Evolutionary conservation across 352 stramenopile genomes (phyloP), one percentile per base, ranked within the genome.

Genomic region (Globisporangium emineosum): DNA sequence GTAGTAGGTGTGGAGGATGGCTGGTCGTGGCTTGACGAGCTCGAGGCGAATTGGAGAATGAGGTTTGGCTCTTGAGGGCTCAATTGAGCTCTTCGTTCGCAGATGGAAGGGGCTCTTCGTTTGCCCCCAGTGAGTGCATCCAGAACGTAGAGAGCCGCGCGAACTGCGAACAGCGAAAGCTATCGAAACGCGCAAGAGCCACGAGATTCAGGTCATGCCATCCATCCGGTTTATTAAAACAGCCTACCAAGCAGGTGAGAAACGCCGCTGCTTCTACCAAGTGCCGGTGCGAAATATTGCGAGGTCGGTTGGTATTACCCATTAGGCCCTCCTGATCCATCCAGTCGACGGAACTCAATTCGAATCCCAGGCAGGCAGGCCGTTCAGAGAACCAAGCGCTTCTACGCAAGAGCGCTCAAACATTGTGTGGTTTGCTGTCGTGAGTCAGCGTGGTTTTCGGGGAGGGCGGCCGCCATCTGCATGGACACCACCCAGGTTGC

Each of bases 401-500:
- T 45, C n/a, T 45, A 45, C 37, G 37, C 15, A 19, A 7, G 37
- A 45, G n/a, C n/a, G n/a, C n/a, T n/a, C 37, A 45, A 45, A 5
- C 5, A 45, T 21, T 45, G 5, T 5, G 12, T 7, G 8, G 17
- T 13, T 17, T 45, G 37, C 9, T n/a, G 12, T 45, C n/a, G 37
- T 45, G 15, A 45, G 15, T 45, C 37, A 45, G 37, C 15, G 15
- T 6, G 37, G n/a, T 45, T 45, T 45, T 17, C n/a, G 15, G 37
- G 37, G 15, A 17, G 5, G 12, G 10, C 5, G 5, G 37, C 15
- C 37, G 37, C 49, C 49, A 54, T 27, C 49, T 54, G 49, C 49
- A 54, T 54, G 49, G 23, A 33, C 49, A 54, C 49, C 49, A 54
- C 49, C 50, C 50, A 37, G 17, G 15, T 45, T 45, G 37, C 37